These are phyloP conservation scores for Myochromella boudieri DNA, from an alignment of 768 basidiomycete genomes.

Conservation along the genomic window DNA sequence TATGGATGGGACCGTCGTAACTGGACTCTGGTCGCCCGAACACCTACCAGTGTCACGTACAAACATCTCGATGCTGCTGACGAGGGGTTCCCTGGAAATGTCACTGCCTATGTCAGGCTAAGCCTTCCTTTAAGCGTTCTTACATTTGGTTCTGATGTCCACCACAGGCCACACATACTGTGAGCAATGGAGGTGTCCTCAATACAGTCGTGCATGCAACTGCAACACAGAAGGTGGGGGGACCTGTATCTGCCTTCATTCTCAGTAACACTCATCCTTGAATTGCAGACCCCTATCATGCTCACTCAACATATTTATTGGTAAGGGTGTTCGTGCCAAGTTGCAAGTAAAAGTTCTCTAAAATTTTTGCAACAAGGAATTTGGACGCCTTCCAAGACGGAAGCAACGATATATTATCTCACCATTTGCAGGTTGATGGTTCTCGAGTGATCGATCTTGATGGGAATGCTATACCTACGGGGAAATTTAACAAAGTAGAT, in stretches of 20 bases:
- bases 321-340: constrained; percentile 27
- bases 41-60: constrained; percentile 49
- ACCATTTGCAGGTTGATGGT: constrained; percentile 28
- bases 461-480: constrained; percentile 35
- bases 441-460: constrained; percentile 35
- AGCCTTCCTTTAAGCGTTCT: background rate
- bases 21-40: constrained; percentile 48
- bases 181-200: constrained; percentile 42
- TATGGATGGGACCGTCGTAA: constrained; percentile 57
- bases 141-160: background rate
- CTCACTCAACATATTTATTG: constrained; percentile 56
- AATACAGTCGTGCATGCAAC: constrained; percentile 43
- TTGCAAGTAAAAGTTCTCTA: background rate
- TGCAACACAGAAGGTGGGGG: constrained; percentile 46
- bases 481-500: constrained; percentile 19
- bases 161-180: constrained; percentile 45
- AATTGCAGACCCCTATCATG: constrained; percentile 52
- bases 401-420: constrained; percentile 31
- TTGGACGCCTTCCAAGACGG: constrained; percentile 51
- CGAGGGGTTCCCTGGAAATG: constrained; percentile 55
- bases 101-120: constrained; percentile 28
- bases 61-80: constrained; percentile 50
- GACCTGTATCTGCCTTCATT: constrained; percentile 13
- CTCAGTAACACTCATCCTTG: background rate
- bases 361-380: no score